Evolutionary conservation across 768 basidiomycete genomes (phyloP).

Genomic region (Rhodotorula babjevae): DNA sequence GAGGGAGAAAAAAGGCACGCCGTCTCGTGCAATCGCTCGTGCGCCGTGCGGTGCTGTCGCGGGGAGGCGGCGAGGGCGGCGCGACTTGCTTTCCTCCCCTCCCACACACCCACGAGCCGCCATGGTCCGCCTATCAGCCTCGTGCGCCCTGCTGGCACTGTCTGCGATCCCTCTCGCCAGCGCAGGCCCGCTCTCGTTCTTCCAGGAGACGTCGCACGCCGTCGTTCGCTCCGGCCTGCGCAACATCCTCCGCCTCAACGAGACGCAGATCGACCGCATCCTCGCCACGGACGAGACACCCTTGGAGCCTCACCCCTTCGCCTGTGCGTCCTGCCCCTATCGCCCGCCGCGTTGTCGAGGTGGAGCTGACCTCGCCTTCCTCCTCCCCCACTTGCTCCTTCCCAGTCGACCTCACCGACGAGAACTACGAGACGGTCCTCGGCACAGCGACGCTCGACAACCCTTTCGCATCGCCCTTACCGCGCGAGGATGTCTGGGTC

Average conservation of each 20-base stretch:
- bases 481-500: constrained; percentile 25
- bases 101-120: neutral
- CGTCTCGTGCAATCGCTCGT: no score
- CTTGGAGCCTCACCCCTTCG: constrained; percentile 13
- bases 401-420: constrained; percentile 34
- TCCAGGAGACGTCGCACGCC: neutral
- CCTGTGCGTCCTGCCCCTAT: constrained; percentile 10
- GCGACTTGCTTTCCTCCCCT: neutral
- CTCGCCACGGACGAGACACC: neutral
- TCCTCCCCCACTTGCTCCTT: no score
- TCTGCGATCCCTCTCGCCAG: neutral
- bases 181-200: constrained; percentile 9
- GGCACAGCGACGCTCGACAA: constrained; percentile 20
- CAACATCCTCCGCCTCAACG: constrained; percentile 31
- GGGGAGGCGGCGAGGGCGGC: no score
- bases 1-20: no score
- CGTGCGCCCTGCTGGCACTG: constrained; percentile 10
- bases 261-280: constrained; percentile 21
- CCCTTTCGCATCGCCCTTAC: constrained; percentile 13
- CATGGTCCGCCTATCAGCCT: constrained; percentile 13
- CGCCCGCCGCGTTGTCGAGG: no score
- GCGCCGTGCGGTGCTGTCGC: no score
- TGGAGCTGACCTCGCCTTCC: neutral
- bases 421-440: constrained; percentile 22
- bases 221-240: constrained; percentile 1